Percentiles rank a stretch among this genome's conserved stretches.
Conservation (phyloP, 805 yeast species). For the Diddensiella transvaalensis region DNA sequence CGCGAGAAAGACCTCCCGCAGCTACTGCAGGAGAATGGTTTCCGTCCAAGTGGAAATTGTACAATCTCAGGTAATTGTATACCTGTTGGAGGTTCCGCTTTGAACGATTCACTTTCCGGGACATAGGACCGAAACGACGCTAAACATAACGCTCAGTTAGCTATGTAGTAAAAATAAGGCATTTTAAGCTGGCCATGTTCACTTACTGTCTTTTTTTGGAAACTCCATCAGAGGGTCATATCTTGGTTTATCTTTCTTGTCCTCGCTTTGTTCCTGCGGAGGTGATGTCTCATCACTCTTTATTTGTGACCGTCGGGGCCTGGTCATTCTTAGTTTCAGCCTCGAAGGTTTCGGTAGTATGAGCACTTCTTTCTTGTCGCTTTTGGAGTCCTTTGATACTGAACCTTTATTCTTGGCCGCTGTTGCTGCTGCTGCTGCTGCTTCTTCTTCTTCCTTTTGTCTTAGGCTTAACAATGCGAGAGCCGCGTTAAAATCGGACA, state of each 20-base stretch:
- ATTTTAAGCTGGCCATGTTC: too few species aligned
- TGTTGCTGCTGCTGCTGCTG: background rate
- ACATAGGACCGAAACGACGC: slow-evolving; percentile 8
- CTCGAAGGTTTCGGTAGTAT: background rate
- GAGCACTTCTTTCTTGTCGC: background rate
- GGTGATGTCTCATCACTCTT: background rate
- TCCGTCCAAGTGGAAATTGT: slow-evolving; percentile 10
- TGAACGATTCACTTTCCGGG: slow-evolving; percentile 10
- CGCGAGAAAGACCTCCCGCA: slow-evolving; percentile 27
- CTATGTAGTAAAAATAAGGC: too few species aligned
- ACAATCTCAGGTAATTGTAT: background rate
- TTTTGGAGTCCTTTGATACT: background rate
- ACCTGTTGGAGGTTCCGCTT: slow-evolving; percentile 3
- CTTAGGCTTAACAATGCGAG: slow-evolving; percentile 22
- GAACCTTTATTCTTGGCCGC: background rate
- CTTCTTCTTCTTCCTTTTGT: background rate
- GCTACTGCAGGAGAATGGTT: slow-evolving; percentile 21
- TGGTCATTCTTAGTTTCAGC: background rate
- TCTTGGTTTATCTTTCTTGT: background rate
- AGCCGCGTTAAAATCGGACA: slow-evolving; percentile 26
- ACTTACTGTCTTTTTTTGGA: slow-evolving; percentile 2
- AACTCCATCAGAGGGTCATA: background rate
- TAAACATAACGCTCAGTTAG: too few species aligned
- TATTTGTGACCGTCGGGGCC: background rate
- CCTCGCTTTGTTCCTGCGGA: background rate